Evolutionary conservation across 805 yeast genomes (phyloP), one percentile per base, ranked within the genome.

Genomic region (Candida sonorensis): DNA sequence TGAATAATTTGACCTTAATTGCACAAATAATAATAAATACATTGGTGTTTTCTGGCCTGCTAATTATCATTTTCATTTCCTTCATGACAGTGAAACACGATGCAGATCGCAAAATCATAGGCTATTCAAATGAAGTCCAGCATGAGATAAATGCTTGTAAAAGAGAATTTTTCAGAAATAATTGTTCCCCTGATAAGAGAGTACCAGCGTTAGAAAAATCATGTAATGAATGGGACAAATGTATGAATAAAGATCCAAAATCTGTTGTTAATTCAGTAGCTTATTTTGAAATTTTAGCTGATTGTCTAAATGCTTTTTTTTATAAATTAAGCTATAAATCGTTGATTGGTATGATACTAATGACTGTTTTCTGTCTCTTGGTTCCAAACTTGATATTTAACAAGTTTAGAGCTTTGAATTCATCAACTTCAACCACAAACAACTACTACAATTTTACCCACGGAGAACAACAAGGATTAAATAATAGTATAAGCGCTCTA

Each of bases 211-310:
- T 86, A 12, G 92, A 81, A 45, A 55, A 59, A 2, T 61, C 72
- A 10, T 90, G 98, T 55, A 62, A 68, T 22, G 66, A 65, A 22
- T 85, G 94, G 92, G 80, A 74, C 39, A 69, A 68, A 36, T 92
- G 98, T 54, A 84, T 85, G 87, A 74, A 77, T 45, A 61, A 77
- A 30, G 90, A 85, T 41, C 88, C 94, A 8, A 68, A 71, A 17
- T 45, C 59, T 34, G 53, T 57, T 15, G 40, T 51, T 23, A 48
- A 57, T 4, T 49, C 60, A 2, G 53, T 40, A 19, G 60, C 59
- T 2, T 55, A 55, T 33, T 55, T 55, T 34, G 60, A 55, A 38
- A 50, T 55, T 16, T 30, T 55, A 14, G 59, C 60, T 3, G 60
- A 55, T 27, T 55, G 60, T 31, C 39, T 55, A 45, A 55, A 55